These are phyloP conservation scores for Metschnikowia sp. DNA, from an alignment of 805 yeast species.

Conservation along the genomic window DNA sequence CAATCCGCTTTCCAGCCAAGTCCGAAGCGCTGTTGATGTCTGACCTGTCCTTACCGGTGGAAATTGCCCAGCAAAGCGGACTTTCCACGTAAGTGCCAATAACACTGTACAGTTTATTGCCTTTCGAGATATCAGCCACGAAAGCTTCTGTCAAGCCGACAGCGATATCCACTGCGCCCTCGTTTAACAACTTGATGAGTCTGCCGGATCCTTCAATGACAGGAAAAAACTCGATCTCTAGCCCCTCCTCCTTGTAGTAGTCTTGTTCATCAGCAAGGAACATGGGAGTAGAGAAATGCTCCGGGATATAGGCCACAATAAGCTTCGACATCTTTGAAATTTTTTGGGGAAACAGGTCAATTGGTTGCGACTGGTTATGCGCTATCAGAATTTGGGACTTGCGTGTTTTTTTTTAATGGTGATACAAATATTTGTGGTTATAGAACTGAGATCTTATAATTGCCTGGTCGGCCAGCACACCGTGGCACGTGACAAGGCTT, in stretches of 20 bases:
- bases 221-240: slow-evolving; percentile 61
- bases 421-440: too few relatives aligned
- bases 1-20: slow-evolving; percentile 61
- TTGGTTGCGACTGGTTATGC: too few relatives aligned
- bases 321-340: slow-evolving; percentile 6
- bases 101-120: slow-evolving; percentile 59
- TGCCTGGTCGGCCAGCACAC: too few relatives aligned
- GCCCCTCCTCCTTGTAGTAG: slow-evolving; percentile 45
- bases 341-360: background rate
- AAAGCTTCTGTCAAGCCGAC: slow-evolving; percentile 92
- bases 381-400: too few relatives aligned
- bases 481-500: too few relatives aligned
- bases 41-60: slow-evolving; percentile 63
- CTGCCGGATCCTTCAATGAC: slow-evolving; percentile 89
- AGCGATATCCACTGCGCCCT: slow-evolving; percentile 67
- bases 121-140: slow-evolving; percentile 76
- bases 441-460: too few relatives aligned
- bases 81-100: slow-evolving; percentile 82
- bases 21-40: slow-evolving; percentile 52
- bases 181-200: slow-evolving; percentile 67
- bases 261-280: slow-evolving; percentile 65
- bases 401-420: too few relatives aligned
- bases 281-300: slow-evolving; percentile 87
- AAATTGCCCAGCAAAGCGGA: slow-evolving; percentile 87
- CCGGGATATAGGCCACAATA: slow-evolving; percentile 82